These are phyloP conservation scores for Talaromyces sp. DNA, from an alignment of 2,329 filamentous ascomycete species.

Conservation along the genomic window DNA sequence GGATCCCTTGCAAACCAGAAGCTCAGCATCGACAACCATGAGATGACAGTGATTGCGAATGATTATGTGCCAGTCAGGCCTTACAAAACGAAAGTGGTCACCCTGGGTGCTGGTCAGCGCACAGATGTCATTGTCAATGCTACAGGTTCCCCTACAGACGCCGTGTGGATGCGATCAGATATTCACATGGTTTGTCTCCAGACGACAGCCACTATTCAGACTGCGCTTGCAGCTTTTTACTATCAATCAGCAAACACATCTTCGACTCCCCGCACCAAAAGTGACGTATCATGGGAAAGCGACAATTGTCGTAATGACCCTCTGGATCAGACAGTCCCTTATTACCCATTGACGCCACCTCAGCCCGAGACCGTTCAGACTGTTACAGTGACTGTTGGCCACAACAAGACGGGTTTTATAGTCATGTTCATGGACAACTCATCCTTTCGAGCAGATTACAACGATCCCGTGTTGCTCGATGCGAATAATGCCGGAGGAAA, in stretches of 20 bases:
- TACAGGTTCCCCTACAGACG: neutral
- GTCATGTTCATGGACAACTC: slow-evolving; percentile 23
- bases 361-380: slow-evolving; percentile 16
- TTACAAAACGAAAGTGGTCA: neutral
- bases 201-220: neutral
- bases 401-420: slow-evolving; percentile 18
- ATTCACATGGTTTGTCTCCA: neutral
- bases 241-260: neutral
- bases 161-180: neutral
- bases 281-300: neutral
- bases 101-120: neutral
- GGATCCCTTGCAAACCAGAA: neutral
- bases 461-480: slow-evolving; percentile 32
- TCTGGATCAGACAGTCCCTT: slow-evolving; percentile 18
- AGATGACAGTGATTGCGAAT: slow-evolving; percentile 1
- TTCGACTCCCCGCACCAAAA: neutral
- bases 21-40: neutral
- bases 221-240: neutral
- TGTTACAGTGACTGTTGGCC: slow-evolving; percentile 17
- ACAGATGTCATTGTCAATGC: slow-evolving; percentile 3
- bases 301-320: slow-evolving; percentile 9
- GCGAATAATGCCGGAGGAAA: neutral
- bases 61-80: slow-evolving; percentile 1
- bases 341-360: slow-evolving; percentile 14
- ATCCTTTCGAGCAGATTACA: slow-evolving; percentile 33